Conservation (phyloP, 2,329 filamentous ascomycete species). For the Lasiodiplodia sp. region DNA sequence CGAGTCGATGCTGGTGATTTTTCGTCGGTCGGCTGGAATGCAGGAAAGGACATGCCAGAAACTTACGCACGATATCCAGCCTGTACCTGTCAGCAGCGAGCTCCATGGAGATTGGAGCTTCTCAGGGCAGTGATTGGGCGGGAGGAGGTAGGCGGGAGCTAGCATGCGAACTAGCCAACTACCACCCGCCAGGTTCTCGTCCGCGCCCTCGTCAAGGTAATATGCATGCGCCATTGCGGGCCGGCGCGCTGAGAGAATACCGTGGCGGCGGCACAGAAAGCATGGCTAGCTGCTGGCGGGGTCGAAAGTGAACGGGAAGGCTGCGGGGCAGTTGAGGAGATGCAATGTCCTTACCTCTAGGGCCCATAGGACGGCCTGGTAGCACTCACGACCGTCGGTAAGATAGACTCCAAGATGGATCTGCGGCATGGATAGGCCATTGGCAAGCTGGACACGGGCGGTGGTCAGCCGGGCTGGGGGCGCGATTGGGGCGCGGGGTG, state of each 20-base stretch:
- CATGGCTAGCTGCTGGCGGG: neutral
- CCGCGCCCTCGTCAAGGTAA: neutral
- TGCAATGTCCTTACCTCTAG: conserved; percentile 51
- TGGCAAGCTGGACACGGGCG: conserved; percentile 55
- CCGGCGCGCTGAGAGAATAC: neutral
- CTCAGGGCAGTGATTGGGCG: neutral
- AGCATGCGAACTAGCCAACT: conserved; percentile 20
- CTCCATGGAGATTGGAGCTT: neutral
- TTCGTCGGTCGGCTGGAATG: conserved; percentile 1
- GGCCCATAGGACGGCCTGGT: conserved; percentile 63
- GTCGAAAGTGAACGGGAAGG: neutral
- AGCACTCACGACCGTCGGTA: conserved; percentile 69
- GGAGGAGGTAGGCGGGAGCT: conserved; percentile 27
- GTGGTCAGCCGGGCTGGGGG: conserved; percentile 35
- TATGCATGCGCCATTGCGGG: neutral
- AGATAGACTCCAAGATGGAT: conserved; percentile 79
- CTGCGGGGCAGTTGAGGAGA: conserved; percentile 3
- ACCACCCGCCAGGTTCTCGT: neutral
- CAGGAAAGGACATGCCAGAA: conserved; percentile 18
- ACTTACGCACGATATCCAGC: conserved; percentile 55
- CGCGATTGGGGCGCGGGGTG: conserved; percentile 1
- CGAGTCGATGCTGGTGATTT: conserved; percentile 57
- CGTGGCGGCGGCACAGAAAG: conserved; percentile 1
- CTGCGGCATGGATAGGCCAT: conserved; percentile 71
- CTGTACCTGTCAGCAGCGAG: conserved; percentile 40